Conservation (phyloP, 2,329 filamentous ascomycete species). For the Aspergillus melleus region DNA sequence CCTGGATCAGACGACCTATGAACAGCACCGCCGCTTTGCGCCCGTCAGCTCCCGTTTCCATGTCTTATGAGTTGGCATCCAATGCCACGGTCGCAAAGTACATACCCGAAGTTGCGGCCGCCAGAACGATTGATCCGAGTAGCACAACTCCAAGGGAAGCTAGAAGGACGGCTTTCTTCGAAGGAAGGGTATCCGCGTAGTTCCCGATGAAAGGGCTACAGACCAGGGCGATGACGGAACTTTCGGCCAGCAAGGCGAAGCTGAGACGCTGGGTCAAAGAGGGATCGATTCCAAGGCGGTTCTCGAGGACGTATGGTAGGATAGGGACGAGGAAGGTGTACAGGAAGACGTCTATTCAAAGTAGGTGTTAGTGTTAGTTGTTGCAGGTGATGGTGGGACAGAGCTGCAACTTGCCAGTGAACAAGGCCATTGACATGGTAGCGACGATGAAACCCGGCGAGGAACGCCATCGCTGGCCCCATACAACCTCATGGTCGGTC, state of each 20-base stretch:
- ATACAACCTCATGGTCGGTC: conserved; percentile 1
- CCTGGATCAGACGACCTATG: conserved; percentile 28
- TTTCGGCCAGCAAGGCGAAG: conserved; percentile 26
- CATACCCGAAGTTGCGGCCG: conserved; percentile 25
- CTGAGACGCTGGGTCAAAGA: conserved; percentile 26
- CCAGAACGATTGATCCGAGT: conserved; percentile 22
- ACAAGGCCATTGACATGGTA: conserved; percentile 25
- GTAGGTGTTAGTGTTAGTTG: neutral
- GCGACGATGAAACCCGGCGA: conserved; percentile 23
- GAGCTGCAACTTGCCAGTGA: conserved; percentile 17
- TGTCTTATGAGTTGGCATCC: too few relatives aligned
- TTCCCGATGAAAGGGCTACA: conserved; percentile 25
- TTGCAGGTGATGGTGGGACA: neutral
- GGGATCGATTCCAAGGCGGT: conserved; percentile 24
- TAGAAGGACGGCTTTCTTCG: conserved; percentile 22
- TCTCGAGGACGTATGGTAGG: conserved; percentile 29
- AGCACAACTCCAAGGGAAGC: conserved; percentile 21
- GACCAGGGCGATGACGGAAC: conserved; percentile 24
- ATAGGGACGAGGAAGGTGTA: conserved; percentile 34
- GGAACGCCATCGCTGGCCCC: conserved; percentile 25
- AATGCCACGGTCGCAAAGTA: neutral
- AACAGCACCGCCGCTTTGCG: conserved; percentile 15
- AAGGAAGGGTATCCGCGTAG: conserved; percentile 20
- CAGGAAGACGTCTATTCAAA: conserved; percentile 27
- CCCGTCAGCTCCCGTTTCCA: neutral